These are phyloP conservation scores for Sporothrix luriei DNA, from an alignment of 2,329 filamentous ascomycete species.

Conservation along the genomic window DNA sequence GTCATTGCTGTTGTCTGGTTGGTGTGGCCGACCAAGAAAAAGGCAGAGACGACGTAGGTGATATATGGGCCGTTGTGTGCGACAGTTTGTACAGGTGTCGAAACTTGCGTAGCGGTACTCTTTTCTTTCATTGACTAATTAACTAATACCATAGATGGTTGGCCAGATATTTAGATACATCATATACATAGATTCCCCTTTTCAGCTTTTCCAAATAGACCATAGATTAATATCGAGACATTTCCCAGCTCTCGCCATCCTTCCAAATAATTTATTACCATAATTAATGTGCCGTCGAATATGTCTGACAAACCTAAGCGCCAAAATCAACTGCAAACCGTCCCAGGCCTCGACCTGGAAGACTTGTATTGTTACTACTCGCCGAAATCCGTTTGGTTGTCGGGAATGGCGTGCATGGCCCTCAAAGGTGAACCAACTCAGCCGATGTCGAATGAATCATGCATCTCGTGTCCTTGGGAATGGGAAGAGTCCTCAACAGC, in stretches of 20 bases:
- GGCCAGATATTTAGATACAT: not conserved
- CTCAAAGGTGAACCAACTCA: no score
- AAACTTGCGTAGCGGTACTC: no score
- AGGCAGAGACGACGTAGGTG: not conserved
- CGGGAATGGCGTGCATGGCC: no score
- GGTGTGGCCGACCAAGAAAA: slow-evolving; percentile 54
- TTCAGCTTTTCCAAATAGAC: slow-evolving; percentile 8
- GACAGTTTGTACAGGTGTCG: not conserved
- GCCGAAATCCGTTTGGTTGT: not conserved
- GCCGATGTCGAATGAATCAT: no score
- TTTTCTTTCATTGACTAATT: no score
- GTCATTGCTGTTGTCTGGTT: slow-evolving; percentile 61
- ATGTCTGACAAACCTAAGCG: no score
- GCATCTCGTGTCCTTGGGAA: no score
- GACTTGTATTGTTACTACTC: not conserved
- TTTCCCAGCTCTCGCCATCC: not conserved
- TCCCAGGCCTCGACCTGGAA: no score
- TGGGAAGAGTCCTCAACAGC: no score
- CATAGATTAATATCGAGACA: not conserved
- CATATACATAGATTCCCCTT: slow-evolving; percentile 23
- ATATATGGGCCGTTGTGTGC: not conserved
- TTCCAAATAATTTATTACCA: not conserved
- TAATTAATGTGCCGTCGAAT: not conserved
- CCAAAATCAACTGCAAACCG: no score
- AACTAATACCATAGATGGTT: not conserved